Base-by-base conservation (phyloP, 2,329 filamentous ascomycete species). In the Xylaria sp. region DNA sequence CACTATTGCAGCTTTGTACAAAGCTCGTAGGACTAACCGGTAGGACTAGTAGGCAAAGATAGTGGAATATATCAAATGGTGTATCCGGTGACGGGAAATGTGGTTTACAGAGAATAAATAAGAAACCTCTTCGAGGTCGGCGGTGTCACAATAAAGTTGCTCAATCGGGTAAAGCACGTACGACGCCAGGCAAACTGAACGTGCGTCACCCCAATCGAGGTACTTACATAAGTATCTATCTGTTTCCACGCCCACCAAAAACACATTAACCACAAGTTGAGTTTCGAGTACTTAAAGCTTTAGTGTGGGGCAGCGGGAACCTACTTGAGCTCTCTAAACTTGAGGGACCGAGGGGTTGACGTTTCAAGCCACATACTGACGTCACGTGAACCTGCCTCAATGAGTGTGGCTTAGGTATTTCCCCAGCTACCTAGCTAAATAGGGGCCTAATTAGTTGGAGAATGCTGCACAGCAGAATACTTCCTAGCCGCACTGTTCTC, bases 201-300 rank as follows among this genome's bases (percentile, higher is more conserved):
- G 57, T 76, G 72, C 75, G 75, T 76, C 74, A 76, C 70, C 70
- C 38, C 58, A 59, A 23, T 59, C 23, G 20, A 56, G 33, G n/a
- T 56, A 38, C 53, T 15, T 56, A 53, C 11, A 15, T 10, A 56
- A 9, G 28, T 48, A 69, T 73, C 70, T 68, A 73, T 73, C 46
- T 36, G 67, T 57, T 74, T 74, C 74, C 62, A 71, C 40, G 48
- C 58, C 48, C 20, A 23, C 44, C 44, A 17, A 38, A 11, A 38
- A 38, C 36, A 38, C 38, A 40, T 17, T 40, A 40, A 40, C 15
- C 36, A 40, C 36, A 15, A 15, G 6, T 42, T 42, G 15, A 42
- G 40, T 42, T 42, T 42, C 40, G 15, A 6, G 40, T 17, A 28
- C 28, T 28, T 28, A 46, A n/a, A 46, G 42, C 17, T 46, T n/a